Evolutionary conservation across 176 grass and related monocot genomes (phyloP).

Genomic region (Oryza longistaminata): DNA sequence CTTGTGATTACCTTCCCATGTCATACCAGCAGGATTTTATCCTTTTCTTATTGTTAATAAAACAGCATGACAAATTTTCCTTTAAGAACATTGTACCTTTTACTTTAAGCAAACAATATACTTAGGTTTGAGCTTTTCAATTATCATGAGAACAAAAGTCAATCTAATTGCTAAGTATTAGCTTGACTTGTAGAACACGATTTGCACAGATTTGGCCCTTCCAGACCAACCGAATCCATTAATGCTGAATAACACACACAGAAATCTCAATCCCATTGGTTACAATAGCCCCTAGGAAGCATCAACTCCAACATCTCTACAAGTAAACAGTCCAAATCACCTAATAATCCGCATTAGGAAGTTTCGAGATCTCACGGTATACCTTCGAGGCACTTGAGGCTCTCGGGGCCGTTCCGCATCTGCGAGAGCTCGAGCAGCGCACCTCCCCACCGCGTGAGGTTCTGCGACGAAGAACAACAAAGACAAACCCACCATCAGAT

Average conservation of each 20-base stretch:
- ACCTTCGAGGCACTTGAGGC: slow-evolving; percentile 64
- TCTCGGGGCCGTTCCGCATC: slow-evolving; percentile 49
- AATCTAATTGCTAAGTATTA: no score
- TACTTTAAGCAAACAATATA: not conserved
- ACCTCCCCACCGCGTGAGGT: slow-evolving; percentile 80
- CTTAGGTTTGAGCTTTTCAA: not conserved
- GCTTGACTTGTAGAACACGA: not conserved
- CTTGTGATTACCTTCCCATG: not conserved
- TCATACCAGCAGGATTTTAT: not conserved
- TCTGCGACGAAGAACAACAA: slow-evolving; percentile 30
- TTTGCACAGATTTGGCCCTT: not conserved
- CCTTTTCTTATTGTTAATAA: not conserved
- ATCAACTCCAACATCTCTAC: not conserved
- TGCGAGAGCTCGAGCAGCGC: slow-evolving; percentile 80
- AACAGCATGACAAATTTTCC: not conserved
- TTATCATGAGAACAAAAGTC: not conserved
- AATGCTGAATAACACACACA: not conserved
- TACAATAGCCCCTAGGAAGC: not conserved
- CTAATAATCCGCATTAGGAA: not conserved
- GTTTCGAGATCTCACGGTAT: not conserved
- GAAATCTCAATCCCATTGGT: not conserved
- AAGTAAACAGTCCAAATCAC: not conserved
- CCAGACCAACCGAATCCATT: not conserved
- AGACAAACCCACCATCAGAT: slow-evolving; percentile 7
- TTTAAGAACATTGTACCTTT: not conserved